A percentile compares a stretch with the other conserved stretches of the same genome.
Conservation (phyloP, 208 protist species). For the Trypanosoma platydactyli region DNA sequence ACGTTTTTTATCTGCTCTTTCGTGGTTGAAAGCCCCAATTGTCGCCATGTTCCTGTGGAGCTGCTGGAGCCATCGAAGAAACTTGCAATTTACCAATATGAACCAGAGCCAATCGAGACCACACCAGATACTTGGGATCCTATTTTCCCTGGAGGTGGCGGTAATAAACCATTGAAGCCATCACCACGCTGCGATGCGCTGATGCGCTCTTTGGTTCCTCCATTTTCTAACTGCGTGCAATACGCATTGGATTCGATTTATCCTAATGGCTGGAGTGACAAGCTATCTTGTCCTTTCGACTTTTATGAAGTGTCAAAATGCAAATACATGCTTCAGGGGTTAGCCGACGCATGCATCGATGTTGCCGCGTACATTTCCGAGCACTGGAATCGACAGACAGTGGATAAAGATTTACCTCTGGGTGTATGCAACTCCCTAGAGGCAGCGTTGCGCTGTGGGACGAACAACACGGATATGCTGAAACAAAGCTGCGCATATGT, state of each 20-base stretch:
- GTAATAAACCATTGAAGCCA: conserved; percentile 11
- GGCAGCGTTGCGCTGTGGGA: conserved; percentile 7
- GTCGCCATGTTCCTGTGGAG: background rate
- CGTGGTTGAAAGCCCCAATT: background rate
- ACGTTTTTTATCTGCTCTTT: conserved; percentile 19
- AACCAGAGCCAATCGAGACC: conserved; percentile 12
- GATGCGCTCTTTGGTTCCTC: conserved; percentile 13
- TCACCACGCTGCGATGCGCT: background rate
- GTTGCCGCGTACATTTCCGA: conserved; percentile 5
- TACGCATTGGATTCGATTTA: conserved; percentile 7
- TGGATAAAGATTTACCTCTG: conserved; percentile 11
- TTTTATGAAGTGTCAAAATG: background rate
- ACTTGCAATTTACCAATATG: conserved; percentile 7
- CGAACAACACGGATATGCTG: background rate
- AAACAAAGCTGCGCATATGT: conserved; percentile 4
- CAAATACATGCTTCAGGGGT: background rate
- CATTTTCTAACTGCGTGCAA: conserved; percentile 19
- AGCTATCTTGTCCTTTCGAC: conserved; percentile 7
- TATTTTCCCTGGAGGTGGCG: conserved; percentile 15
- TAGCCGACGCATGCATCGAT: conserved; percentile 12
- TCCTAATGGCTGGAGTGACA: background rate
- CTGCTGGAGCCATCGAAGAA: background rate
- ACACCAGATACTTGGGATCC: conserved; percentile 12
- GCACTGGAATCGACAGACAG: conserved; percentile 13
- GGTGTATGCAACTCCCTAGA: conserved; percentile 13